phyloP scores from a whole-genome alignment of 2,329 filamentous ascomycete genomes.

The Akanthomyces dipterigenus region DNA sequence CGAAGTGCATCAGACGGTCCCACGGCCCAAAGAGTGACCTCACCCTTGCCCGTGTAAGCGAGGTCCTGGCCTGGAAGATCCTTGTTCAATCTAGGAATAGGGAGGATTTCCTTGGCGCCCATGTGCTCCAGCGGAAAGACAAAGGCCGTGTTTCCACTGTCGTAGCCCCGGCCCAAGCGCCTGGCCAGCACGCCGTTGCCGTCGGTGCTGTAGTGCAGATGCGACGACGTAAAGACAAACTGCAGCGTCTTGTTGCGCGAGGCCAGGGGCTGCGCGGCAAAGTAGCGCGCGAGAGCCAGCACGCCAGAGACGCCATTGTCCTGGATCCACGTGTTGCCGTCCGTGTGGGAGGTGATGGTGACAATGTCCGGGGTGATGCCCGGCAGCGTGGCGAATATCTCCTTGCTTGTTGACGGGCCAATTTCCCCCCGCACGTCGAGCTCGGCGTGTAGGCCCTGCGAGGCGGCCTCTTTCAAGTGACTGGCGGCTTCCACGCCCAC shows the following conservation, averaged over 20 bases:
- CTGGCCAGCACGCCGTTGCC: background rate
- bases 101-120: background rate
- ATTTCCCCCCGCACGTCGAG: background rate
- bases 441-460: background rate
- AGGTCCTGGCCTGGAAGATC: background rate
- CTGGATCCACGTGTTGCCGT: conserved; percentile 2
- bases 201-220: conserved; percentile 1
- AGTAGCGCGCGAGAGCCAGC: background rate
- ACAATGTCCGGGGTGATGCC: background rate
- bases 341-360: background rate
- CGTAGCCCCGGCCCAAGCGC: background rate
- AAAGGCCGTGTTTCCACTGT: background rate
- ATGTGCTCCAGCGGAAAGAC: background rate
- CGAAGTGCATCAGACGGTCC: background rate
- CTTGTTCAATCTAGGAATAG: background rate
- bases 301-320: conserved; percentile 1
- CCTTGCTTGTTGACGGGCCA: background rate
- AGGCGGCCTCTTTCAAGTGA: background rate
- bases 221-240: background rate
- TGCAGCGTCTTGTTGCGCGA: conserved; percentile 2
- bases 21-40: background rate
- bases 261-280: background rate
- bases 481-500: background rate
- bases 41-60: background rate
- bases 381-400: background rate